Evolutionary conservation across 2,329 filamentous ascomycete genomes (phyloP).

Genomic region (Myriosclerotinia duriaeana): DNA sequence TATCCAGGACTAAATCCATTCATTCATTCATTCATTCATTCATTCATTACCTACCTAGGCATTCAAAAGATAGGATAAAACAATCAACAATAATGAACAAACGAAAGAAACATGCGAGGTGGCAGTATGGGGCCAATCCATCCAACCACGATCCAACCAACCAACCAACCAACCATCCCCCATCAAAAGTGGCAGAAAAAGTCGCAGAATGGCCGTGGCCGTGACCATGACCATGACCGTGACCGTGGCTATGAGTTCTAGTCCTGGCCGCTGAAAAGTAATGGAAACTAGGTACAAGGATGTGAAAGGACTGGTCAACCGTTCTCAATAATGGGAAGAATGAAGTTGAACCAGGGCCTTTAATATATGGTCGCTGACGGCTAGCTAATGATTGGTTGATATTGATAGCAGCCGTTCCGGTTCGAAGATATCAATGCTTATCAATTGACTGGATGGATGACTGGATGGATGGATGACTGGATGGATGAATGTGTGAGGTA

Average conservation of each 20-base stretch:
- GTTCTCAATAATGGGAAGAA: slow-evolving; percentile 4
- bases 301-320: not conserved
- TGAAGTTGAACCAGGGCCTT: slow-evolving; percentile 4
- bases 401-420: slow-evolving; percentile 15
- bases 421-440: slow-evolving; percentile 6
- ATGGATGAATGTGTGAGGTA: too few species aligned
- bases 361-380: slow-evolving; percentile 13
- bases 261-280: slow-evolving; percentile 9
- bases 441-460: not conserved
- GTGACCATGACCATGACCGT: not conserved
- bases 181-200: slow-evolving; percentile 9
- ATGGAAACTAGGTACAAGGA: not conserved
- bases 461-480: too few species aligned
- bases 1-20: not conserved
- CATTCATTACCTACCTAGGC: too few species aligned
- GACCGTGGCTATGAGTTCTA: not conserved
- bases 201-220: slow-evolving; percentile 12
- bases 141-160: slow-evolving; percentile 5
- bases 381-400: slow-evolving; percentile 13
- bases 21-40: not conserved
- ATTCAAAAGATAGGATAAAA: not conserved
- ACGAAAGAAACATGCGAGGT: not conserved
- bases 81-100: not conserved
- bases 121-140: slow-evolving; percentile 22
- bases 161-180: too few species aligned